A percentile compares a stretch with the other conserved stretches of the same genome.
Evolutionary conservation across 495 filamentous ascomycete genomes (phyloP).

Genomic region (Chaetomium cochliodes): DNA sequence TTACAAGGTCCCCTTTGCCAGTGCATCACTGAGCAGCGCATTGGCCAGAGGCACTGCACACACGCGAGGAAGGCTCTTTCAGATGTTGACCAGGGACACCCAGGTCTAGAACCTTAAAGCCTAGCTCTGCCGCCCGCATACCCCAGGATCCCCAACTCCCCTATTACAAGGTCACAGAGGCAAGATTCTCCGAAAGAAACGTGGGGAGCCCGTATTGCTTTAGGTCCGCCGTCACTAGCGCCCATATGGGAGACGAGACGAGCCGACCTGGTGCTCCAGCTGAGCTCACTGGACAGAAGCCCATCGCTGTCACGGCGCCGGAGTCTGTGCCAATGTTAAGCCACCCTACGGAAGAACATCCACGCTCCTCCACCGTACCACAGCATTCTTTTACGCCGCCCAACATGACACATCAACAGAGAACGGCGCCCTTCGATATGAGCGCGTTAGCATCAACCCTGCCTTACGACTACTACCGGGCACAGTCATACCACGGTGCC

Average conservation of each 20-base stretch:
- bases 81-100: no score
- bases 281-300: conserved; percentile 37
- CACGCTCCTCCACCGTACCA: neutral
- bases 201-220: neutral
- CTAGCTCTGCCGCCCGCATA: neutral
- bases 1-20: no score
- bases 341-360: neutral
- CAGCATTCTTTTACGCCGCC: conserved; percentile 40
- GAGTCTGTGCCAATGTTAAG: conserved; percentile 8
- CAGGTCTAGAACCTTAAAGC: no score
- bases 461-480: conserved; percentile 40
- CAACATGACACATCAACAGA: conserved; percentile 40
- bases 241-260: conserved; percentile 45
- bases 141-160: neutral
- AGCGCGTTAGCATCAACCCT: conserved; percentile 40
- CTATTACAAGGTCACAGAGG: neutral
- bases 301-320: conserved; percentile 25
- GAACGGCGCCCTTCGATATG: conserved; percentile 45
- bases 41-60: no score
- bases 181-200: neutral
- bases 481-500: conserved; percentile 36
- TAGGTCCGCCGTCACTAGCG: neutral
- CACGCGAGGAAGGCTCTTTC: no score
- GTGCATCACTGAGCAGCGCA: no score
- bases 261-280: conserved; percentile 34